These are phyloP conservation scores for Hypoxylon sp. DNA, from an alignment of 2,329 filamentous ascomycete genomes.

Conservation along the genomic window DNA sequence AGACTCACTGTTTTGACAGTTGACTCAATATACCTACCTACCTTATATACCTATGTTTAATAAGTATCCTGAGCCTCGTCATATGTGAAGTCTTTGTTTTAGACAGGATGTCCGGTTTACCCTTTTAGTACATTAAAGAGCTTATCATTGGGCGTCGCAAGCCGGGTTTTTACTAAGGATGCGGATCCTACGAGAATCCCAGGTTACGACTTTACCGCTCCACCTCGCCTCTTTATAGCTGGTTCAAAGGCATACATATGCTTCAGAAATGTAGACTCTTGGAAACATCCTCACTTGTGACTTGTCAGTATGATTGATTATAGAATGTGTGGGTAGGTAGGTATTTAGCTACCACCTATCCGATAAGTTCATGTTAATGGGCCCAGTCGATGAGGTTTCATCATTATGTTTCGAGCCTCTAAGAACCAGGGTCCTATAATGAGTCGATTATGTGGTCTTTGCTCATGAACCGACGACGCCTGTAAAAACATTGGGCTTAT, in stretches of 20 bases:
- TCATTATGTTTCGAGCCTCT: neutral
- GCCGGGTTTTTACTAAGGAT: neutral
- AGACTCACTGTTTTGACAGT: too few relatives aligned
- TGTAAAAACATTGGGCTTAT: neutral
- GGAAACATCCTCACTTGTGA: too few relatives aligned
- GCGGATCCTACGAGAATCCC: slow-evolving; percentile 4
- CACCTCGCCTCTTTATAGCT: neutral
- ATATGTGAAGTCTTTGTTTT: neutral
- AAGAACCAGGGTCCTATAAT: neutral
- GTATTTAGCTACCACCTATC: too few relatives aligned
- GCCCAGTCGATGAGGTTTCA: neutral
- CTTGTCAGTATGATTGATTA: too few relatives aligned
- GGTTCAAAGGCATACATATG: neutral
- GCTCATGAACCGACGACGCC: neutral
- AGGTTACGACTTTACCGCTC: neutral
- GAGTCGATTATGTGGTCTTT: neutral
- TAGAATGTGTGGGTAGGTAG: too few relatives aligned
- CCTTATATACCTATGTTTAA: neutral
- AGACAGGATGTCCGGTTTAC: slow-evolving; percentile 9
- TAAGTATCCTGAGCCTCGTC: neutral
- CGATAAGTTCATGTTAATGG: neutral
- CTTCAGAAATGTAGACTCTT: too few relatives aligned
- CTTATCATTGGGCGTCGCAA: slow-evolving; percentile 19
- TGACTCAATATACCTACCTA: too few relatives aligned
- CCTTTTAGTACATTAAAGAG: slow-evolving; percentile 13